phyloP scores from a whole-genome alignment of 2,329 filamentous ascomycete species.

The Diplodia mutila region DNA sequence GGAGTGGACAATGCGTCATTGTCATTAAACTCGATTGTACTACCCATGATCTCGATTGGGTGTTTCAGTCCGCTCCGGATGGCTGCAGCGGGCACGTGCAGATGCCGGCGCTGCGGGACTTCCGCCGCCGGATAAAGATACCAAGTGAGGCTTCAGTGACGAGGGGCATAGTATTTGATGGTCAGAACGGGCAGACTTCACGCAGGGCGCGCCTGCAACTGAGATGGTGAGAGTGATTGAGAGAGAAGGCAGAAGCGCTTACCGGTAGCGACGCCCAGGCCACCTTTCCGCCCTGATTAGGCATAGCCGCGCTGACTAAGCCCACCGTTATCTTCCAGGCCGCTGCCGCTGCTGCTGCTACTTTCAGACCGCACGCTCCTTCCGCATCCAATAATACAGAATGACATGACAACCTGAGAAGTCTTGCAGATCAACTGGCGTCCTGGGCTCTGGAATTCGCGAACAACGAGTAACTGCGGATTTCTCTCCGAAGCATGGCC shows the following conservation, averaged over 20 bases:
- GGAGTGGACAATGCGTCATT: neutral
- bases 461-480: neutral
- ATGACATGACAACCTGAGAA: neutral
- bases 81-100: neutral
- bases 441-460: neutral
- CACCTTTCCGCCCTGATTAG: neutral
- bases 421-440: neutral
- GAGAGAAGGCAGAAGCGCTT: slow-evolving; percentile 6
- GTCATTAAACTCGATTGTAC: neutral
- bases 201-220: neutral
- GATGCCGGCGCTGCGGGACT: neutral
- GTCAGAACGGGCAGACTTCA: neutral
- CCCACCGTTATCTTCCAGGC: neutral
- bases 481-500: neutral
- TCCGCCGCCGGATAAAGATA: neutral
- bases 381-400: neutral
- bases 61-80: neutral
- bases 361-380: neutral
- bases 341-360: neutral
- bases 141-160: neutral
- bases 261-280: neutral
- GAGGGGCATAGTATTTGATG: neutral
- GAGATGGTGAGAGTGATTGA: neutral
- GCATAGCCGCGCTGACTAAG: neutral
- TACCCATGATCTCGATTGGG: neutral